Evolutionary conservation across 345 rosid species (phyloP), one percentile per base, ranked within the genome.

Genomic region (Gossypium turneri): DNA sequence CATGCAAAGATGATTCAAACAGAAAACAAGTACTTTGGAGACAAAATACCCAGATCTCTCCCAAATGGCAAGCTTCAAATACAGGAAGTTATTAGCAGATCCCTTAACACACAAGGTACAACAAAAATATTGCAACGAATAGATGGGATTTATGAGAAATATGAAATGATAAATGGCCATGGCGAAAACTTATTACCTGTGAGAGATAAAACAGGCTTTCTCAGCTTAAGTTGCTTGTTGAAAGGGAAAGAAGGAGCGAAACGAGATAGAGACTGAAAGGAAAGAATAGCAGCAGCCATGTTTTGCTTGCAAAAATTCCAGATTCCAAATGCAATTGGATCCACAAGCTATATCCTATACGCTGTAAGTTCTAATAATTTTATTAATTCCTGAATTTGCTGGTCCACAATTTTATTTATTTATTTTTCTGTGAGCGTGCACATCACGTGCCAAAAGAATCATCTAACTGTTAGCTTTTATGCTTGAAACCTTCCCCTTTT

Each of bases 201-300:
- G 6, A 77, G 15, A 75, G 59, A 73, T 62, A 43, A 68, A 73
- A 64, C 43, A 57, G 81, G 73, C 9, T 53, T 58, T 67, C 70
- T 56, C 53, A 70, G 56, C 67, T 79, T 80, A 74, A 71, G 77
- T 72, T 82, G 84, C 61, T 73, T 77, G 73, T 66, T 76, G 76
- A 74, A 77, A 53, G 73, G 73, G 43, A 75, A 52, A 76, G 48
- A 57, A 64, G 82, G 7, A 74, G 74, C 63, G 56, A 22, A 61
- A 12, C 47, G 77, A 44, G 63, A 56, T 38, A 65, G 34, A 19
- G 73, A 70, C 4, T 72, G 80, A 76, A 80, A 41, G 75, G 76
- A 44, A 64, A 82, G 75, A 50, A 77, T 81, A 59, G 53, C 76
- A 59, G 53, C 74, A 12, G 80, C 73, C 91, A 88, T 90, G 63